Conservation (phyloP, 352 stramenopile species). For the Pythium apleroticum region DNA sequence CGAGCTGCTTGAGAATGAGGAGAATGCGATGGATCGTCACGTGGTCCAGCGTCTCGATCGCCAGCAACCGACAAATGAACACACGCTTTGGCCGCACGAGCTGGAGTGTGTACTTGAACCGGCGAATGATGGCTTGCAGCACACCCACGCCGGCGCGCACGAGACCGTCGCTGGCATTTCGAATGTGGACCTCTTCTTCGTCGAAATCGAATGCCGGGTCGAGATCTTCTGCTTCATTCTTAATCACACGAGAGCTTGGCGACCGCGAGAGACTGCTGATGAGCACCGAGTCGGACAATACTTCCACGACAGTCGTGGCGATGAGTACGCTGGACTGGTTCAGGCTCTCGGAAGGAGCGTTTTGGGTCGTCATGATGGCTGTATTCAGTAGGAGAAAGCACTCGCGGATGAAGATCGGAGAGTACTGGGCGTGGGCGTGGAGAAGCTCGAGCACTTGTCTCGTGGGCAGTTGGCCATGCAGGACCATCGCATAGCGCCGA, state of each 20-base stretch:
- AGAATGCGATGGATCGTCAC: constrained; percentile 68
- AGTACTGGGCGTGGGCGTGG: constrained; percentile 45
- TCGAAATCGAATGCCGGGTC: constrained; percentile 50
- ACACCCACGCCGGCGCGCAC: constrained; percentile 69
- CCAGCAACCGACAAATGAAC: constrained; percentile 72
- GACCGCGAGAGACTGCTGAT: constrained; percentile 47
- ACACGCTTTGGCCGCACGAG: constrained; percentile 65
- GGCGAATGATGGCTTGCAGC: constrained; percentile 64
- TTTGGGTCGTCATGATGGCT: constrained; percentile 66
- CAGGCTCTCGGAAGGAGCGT: constrained; percentile 61
- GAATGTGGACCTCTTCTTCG: constrained; percentile 56
- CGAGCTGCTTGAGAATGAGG: constrained; percentile 64
- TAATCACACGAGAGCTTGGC: constrained; percentile 11
- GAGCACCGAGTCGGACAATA: constrained; percentile 58
- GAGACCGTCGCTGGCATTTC: constrained; percentile 64
- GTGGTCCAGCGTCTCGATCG: constrained; percentile 72
- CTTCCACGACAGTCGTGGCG: constrained; percentile 47
- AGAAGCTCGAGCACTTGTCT: constrained; percentile 61
- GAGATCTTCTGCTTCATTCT: constrained; percentile 24
- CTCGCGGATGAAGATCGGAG: constrained; percentile 60
- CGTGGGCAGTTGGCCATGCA: constrained; percentile 72
- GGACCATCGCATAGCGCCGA: constrained; percentile 74
- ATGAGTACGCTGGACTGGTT: constrained; percentile 53
- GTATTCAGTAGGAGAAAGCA: constrained; percentile 77
- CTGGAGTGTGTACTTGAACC: constrained; percentile 68